Evolutionary conservation across 1,284 basidiomycete genomes (phyloP).

Genomic region (Ustilago curta): DNA sequence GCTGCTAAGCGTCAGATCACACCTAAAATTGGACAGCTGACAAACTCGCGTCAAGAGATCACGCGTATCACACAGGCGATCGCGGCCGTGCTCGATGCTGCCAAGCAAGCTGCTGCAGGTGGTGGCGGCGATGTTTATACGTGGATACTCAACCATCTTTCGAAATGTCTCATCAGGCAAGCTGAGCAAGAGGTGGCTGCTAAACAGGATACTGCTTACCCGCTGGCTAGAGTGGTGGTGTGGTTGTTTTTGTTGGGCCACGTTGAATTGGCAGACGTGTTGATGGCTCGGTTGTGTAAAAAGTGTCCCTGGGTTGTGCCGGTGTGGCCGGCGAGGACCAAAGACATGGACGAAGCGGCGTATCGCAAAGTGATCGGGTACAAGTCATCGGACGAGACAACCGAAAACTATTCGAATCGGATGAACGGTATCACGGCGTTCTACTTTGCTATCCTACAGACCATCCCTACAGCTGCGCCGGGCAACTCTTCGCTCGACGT

Average conservation of each 20-base stretch:
- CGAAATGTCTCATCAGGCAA: conserved; percentile 89
- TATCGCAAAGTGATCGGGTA: conserved; percentile 80
- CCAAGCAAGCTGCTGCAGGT: conserved; percentile 67
- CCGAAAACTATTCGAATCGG: conserved; percentile 79
- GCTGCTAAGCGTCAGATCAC: conserved; percentile 83
- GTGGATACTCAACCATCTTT: conserved; percentile 84
- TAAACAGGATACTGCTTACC: conserved; percentile 84
- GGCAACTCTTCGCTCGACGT: conserved; percentile 14
- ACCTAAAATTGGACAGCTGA: conserved; percentile 90
- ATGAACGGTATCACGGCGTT: conserved; percentile 86
- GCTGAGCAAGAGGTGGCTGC: conserved; percentile 94
- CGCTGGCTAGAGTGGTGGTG: conserved; percentile 82
- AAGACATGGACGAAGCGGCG: conserved; percentile 71
- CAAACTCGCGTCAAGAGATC: conserved; percentile 81
- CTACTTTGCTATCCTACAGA: conserved; percentile 83
- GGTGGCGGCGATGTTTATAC: conserved; percentile 72
- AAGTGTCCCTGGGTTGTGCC: conserved; percentile 75
- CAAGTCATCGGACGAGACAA: conserved; percentile 72
- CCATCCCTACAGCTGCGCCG: conserved; percentile 51
- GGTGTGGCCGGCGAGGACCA: conserved; percentile 67
- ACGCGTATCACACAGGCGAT: conserved; percentile 79
- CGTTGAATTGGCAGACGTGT: conserved; percentile 78
- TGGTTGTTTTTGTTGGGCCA: conserved; percentile 75
- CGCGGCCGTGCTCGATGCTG: conserved; percentile 72
- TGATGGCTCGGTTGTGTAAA: conserved; percentile 88